Conservation (phyloP, 768 basidiomycete species). For the Leucocoprinus sp. region DNA sequence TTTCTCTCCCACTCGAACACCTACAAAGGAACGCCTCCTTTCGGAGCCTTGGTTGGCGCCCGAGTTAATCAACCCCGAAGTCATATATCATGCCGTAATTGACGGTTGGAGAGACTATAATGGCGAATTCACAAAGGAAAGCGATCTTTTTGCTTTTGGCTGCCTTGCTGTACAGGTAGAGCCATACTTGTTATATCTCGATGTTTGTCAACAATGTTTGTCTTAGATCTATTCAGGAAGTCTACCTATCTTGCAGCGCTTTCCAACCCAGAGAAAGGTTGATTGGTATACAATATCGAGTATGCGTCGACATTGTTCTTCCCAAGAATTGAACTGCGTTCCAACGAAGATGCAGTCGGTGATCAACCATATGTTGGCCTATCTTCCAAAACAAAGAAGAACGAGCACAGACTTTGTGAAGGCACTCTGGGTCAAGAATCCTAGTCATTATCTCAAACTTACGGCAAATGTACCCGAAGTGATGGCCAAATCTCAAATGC, state of each 20-base stretch:
- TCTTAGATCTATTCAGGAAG: constrained; percentile 14
- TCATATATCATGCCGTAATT: constrained; percentile 13
- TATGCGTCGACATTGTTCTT: constrained; percentile 9
- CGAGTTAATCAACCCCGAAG: constrained; percentile 14
- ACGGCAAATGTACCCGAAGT: neutral
- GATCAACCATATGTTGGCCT: constrained; percentile 12
- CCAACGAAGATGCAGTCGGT: constrained; percentile 11
- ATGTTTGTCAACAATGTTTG: neutral
- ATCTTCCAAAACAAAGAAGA: constrained; percentile 6
- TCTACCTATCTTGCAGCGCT: constrained; percentile 12
- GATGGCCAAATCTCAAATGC: neutral
- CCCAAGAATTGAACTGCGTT: constrained; percentile 9
- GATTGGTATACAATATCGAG: constrained; percentile 7
- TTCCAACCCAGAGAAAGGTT: constrained; percentile 11
- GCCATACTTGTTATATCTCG: neutral
- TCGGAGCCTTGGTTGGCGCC: constrained; percentile 17
- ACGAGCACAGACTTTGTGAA: neutral
- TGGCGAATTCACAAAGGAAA: constrained; percentile 18
- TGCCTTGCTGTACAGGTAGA: constrained; percentile 17
- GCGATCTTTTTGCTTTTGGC: constrained; percentile 20
- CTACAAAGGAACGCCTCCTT: constrained; percentile 12
- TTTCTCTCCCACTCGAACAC: constrained; percentile 15
- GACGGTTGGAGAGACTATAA: constrained; percentile 19
- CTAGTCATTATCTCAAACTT: neutral
- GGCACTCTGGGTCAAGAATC: neutral